Percentiles rank a stretch among this genome's conserved stretches.
These are phyloP conservation scores for Saturnispora diversa DNA, from an alignment of 805 yeast species.

Conservation along the genomic window DNA sequence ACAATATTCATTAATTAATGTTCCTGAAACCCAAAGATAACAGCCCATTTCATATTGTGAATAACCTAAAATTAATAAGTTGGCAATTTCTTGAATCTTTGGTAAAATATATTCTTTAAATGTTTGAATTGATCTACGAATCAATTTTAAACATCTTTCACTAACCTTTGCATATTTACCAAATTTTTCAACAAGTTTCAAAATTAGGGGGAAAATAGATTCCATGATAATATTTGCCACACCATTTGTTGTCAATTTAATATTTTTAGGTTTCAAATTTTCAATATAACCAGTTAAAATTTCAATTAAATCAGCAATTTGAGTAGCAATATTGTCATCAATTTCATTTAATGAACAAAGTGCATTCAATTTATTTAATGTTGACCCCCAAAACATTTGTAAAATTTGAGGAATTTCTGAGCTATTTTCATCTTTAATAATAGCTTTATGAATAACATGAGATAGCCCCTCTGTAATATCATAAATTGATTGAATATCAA, in stretches of 20 bases:
- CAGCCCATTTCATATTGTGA: slow-evolving; percentile 65
- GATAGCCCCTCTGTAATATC: slow-evolving; percentile 89
- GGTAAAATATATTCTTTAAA: slow-evolving; percentile 50
- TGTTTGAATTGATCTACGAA: slow-evolving; percentile 57
- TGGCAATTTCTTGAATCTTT: slow-evolving; percentile 57
- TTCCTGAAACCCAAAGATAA: slow-evolving; percentile 84
- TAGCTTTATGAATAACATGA: slow-evolving; percentile 53
- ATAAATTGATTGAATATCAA: slow-evolving; percentile 62
- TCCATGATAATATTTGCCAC: slow-evolving; percentile 46
- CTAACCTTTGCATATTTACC: slow-evolving; percentile 58
- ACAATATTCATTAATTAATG: slow-evolving; percentile 65
- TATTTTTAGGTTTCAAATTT: slow-evolving; percentile 47
- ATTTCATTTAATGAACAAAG: slow-evolving; percentile 16
- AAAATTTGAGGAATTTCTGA: slow-evolving; percentile 38
- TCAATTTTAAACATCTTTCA: slow-evolving; percentile 64
- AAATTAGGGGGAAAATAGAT: slow-evolving; percentile 50
- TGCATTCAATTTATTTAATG: slow-evolving; percentile 34
- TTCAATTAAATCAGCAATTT: slow-evolving; percentile 69
- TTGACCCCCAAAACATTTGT: slow-evolving; percentile 59
- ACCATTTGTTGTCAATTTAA: slow-evolving; percentile 9
- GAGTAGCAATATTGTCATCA: slow-evolving; percentile 32
- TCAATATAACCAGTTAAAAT: slow-evolving; percentile 52
- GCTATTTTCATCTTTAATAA: slow-evolving; percentile 26
- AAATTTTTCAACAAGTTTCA: slow-evolving; percentile 40
- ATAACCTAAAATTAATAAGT: slow-evolving; percentile 62